Evolutionary conservation across 2,329 filamentous ascomycete genomes (phyloP).

Genomic region (Xylaria sp.): DNA sequence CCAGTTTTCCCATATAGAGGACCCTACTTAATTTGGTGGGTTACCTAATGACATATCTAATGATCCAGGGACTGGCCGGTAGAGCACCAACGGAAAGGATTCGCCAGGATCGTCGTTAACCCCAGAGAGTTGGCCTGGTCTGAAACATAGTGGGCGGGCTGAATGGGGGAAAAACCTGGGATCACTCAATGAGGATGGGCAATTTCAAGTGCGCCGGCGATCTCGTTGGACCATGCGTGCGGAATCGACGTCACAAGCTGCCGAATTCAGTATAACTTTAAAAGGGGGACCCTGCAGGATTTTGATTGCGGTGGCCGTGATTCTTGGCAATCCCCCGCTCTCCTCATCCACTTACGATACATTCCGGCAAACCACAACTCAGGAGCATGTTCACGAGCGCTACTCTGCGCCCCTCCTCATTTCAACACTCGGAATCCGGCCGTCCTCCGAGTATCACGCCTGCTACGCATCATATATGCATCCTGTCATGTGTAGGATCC

Average conservation of each 20-base stretch:
- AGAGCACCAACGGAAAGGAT: constrained; percentile 16
- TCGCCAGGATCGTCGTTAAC: constrained; percentile 27
- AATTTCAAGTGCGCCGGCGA: constrained; percentile 27
- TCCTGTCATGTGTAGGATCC: not conserved
- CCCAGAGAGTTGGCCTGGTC: constrained; percentile 16
- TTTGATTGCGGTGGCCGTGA: constrained; percentile 30
- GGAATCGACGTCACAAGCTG: constrained; percentile 37
- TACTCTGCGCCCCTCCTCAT: constrained; percentile 35
- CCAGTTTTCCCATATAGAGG: constrained; percentile 3
- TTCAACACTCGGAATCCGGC: constrained; percentile 21
- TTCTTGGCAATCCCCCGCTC: constrained; percentile 26
- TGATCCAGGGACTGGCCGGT: constrained; percentile 6
- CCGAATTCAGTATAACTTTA: constrained; percentile 23
- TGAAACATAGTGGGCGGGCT: constrained; percentile 36
- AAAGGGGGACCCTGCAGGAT: constrained; percentile 18
- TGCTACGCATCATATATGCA: not conserved
- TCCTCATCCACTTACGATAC: constrained; percentile 4
- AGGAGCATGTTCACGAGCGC: constrained; percentile 18
- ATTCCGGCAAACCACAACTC: constrained; percentile 21
- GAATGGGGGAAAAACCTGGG: constrained; percentile 21
- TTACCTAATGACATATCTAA: constrained; percentile 1
- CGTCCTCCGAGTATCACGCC: not conserved
- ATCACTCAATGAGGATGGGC: constrained; percentile 24
- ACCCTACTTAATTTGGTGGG: not conserved
- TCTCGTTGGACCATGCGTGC: constrained; percentile 28